phyloP scores from a whole-genome alignment of 192 early-diverging fungal species.

The Chytriomyces hyalinus region DNA sequence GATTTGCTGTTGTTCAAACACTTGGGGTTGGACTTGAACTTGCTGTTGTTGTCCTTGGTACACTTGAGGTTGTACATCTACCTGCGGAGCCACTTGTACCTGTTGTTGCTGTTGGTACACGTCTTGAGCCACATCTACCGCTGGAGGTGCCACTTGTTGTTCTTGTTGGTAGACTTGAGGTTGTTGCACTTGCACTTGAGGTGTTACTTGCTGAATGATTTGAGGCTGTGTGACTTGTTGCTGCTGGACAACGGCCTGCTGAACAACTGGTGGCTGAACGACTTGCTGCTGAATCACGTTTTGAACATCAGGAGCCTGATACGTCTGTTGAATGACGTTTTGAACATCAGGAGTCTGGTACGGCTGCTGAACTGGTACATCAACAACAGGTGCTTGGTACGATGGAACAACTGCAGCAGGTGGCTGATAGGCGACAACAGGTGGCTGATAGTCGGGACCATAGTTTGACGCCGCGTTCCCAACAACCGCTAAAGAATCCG shows the following conservation, averaged over 20 bases:
- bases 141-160: not conserved
- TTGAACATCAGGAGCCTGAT: not conserved
- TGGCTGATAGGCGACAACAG: too few relatives aligned
- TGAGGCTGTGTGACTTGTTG: not conserved
- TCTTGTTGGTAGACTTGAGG: not conserved
- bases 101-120: not conserved
- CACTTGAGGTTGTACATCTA: not conserved
- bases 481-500: not conserved
- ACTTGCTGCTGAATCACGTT: not conserved
- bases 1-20: not conserved
- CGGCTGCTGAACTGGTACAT: not conserved
- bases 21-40: not conserved
- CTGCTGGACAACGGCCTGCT: not conserved
- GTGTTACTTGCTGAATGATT: not conserved
- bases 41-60: not conserved
- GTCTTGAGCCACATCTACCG: not conserved
- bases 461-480: too few relatives aligned
- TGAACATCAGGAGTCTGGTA: not conserved
- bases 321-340: not conserved
- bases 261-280: not conserved
- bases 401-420: too few relatives aligned
- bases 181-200: not conserved
- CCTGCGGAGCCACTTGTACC: not conserved
- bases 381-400: not conserved
- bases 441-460: too few relatives aligned